These are phyloP conservation scores for Parmelia sp. DNA, from an alignment of 495 filamentous ascomycete species.

Conservation along the genomic window DNA sequence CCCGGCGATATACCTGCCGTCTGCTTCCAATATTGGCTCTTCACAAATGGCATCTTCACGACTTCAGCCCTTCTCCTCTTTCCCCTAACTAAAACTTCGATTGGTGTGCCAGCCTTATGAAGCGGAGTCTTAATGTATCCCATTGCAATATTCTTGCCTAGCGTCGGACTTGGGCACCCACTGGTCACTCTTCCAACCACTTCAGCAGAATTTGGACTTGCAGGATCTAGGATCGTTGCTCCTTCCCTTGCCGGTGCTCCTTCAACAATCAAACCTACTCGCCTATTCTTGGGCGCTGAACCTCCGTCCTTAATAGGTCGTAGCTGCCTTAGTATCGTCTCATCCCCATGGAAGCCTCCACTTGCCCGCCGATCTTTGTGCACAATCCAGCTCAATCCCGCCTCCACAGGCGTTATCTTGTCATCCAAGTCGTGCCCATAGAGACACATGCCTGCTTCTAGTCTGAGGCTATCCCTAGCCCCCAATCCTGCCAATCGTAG, in stretches of 20 bases:
- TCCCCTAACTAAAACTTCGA: constrained; percentile 74
- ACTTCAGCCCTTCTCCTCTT: constrained; percentile 73
- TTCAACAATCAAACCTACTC: constrained; percentile 76
- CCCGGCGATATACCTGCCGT: constrained; percentile 25
- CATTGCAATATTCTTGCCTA: constrained; percentile 92
- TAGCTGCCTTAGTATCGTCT: constrained; percentile 65
- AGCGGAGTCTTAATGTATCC: constrained; percentile 77
- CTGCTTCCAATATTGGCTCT: constrained; percentile 53
- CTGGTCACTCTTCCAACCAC: constrained; percentile 68
- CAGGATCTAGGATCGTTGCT: constrained; percentile 59
- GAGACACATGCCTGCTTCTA: constrained; percentile 96
- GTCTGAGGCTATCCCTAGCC: constrained; percentile 81
- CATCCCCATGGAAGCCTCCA: constrained; percentile 68
- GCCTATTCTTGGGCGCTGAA: constrained; percentile 58
- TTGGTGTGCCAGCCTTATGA: constrained; percentile 81
- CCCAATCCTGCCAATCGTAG: constrained; percentile 80
- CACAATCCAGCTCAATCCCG: constrained; percentile 77
- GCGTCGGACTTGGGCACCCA: constrained; percentile 79
- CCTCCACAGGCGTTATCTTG: constrained; percentile 79
- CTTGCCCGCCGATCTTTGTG: constrained; percentile 63
- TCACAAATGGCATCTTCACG: constrained; percentile 90
- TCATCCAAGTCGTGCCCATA: constrained; percentile 98
- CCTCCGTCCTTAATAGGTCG: constrained; percentile 64
- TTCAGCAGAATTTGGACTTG: constrained; percentile 5
- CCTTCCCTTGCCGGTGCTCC: constrained; percentile 89